Conservation (phyloP, 495 filamentous ascomycete genomes). For the Margaritispora aquatica region DNA sequence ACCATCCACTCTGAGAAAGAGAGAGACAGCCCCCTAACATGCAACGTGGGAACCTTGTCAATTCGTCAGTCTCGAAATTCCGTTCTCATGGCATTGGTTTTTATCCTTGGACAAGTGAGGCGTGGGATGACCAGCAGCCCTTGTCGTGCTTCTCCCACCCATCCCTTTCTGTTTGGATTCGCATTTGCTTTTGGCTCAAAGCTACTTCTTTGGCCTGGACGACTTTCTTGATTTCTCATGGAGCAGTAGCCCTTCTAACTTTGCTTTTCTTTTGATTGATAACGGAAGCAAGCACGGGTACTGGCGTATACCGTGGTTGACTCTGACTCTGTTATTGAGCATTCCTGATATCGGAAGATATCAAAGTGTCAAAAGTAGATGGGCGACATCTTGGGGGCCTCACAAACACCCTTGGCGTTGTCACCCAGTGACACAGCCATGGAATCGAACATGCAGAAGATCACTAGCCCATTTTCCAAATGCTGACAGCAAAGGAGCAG, state of each 20-base stretch:
- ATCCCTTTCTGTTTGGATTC: background rate
- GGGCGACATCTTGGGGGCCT: too few species aligned
- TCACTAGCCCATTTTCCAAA: background rate
- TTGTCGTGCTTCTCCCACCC: background rate
- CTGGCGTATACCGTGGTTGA: background rate
- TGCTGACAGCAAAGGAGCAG: background rate
- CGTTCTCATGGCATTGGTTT: conserved; percentile 7
- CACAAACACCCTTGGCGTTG: too few species aligned
- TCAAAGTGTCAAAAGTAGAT: too few species aligned
- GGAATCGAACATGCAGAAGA: background rate
- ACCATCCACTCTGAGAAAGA: background rate
- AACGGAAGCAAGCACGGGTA: background rate
- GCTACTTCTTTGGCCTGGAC: background rate
- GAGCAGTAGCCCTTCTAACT: background rate
- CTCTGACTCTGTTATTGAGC: background rate
- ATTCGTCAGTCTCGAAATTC: conserved; percentile 10
- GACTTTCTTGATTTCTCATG: background rate
- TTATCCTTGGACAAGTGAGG: background rate
- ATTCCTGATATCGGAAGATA: too few species aligned
- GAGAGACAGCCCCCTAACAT: background rate
- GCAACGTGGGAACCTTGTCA: conserved; percentile 5
- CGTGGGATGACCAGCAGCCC: background rate
- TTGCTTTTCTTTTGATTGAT: background rate
- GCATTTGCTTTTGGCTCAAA: background rate
- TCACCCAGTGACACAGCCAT: too few species aligned